Percentiles rank a stretch among this genome's conserved stretches.
phyloP scores from a whole-genome alignment of 2,329 filamentous ascomycete species.

The Cercospora berteroae region DNA sequence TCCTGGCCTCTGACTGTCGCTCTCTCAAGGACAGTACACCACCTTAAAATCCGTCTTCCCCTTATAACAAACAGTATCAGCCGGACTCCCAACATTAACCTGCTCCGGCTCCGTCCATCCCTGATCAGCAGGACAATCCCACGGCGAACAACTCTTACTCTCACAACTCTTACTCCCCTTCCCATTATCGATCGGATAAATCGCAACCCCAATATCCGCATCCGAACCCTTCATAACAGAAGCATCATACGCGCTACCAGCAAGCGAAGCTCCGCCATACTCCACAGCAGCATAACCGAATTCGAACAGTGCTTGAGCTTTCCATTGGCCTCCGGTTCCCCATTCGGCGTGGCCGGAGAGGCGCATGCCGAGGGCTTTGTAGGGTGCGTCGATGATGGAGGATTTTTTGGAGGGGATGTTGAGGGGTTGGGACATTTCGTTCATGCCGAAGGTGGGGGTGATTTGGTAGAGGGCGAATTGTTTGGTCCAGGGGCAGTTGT shows the following conservation, averaged over 20 bases:
- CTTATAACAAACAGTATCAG: conserved; percentile 36
- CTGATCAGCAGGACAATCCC: conserved; percentile 24
- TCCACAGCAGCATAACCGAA: conserved; percentile 31
- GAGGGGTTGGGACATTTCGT: conserved; percentile 23
- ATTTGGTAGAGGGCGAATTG: conserved; percentile 33
- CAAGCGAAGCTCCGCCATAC: conserved; percentile 11
- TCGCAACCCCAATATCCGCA: conserved; percentile 28
- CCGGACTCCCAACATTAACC: conserved; percentile 26
- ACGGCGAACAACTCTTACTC: conserved; percentile 31
- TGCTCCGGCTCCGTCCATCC: conserved; percentile 33
- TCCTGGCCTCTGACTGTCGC: neutral
- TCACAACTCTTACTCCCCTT: conserved; percentile 25
- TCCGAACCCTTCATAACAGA: conserved; percentile 32
- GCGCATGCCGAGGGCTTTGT: conserved; percentile 31
- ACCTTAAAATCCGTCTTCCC: conserved; percentile 34
- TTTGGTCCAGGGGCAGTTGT: conserved; percentile 31
- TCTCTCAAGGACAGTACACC: conserved; percentile 28
- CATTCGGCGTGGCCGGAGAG: conserved; percentile 32
- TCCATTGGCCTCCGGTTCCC: conserved; percentile 31
- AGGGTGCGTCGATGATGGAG: conserved; percentile 26
- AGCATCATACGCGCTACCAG: conserved; percentile 32
- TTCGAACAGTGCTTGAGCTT: conserved; percentile 32
- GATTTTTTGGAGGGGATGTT: conserved; percentile 22
- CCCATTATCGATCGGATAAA: conserved; percentile 26
- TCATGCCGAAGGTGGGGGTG: conserved; percentile 27